A percentile compares a stretch with the other conserved stretches of the same genome.
phyloP scores from a whole-genome alignment of 331 rosid genomes.

The Malus hybrid region DNA sequence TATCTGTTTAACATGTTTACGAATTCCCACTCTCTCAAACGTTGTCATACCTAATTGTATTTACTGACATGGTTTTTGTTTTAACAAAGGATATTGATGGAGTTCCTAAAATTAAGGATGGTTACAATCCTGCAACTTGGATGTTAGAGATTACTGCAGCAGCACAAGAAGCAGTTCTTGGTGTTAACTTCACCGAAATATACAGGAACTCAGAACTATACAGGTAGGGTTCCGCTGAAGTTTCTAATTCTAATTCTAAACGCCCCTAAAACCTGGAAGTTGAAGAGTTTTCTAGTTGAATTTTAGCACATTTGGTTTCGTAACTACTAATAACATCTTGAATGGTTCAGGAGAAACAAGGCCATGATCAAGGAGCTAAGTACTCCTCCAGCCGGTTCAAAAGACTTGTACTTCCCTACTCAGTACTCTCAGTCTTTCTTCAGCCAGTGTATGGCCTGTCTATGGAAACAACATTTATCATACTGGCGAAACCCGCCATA shows the following conservation, averaged over 20 bases:
- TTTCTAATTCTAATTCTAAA: not conserved
- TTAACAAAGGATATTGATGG: conserved; percentile 18
- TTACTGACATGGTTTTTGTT: not conserved
- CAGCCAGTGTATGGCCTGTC: conserved; percentile 34
- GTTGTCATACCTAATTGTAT: not conserved
- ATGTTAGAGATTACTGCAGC: conserved; percentile 33
- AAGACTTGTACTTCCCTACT: conserved; percentile 29
- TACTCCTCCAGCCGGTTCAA: conserved; percentile 15
- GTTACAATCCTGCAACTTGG: conserved; percentile 44
- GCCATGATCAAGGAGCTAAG: conserved; percentile 29
- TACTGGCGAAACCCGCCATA: conserved; percentile 44
- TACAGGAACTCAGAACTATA: conserved; percentile 27
- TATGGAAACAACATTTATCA: conserved; percentile 40
- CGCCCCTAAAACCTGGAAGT: not conserved
- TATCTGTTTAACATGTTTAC: not conserved
- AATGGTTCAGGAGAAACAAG: conserved; percentile 34
- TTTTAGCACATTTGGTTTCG: not conserved
- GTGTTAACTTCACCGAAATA: conserved; percentile 23
- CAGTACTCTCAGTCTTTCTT: conserved; percentile 26
- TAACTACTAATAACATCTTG: not conserved
- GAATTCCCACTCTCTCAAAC: too few relatives aligned
- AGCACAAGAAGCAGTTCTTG: conserved; percentile 24
- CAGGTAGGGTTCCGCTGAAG: conserved; percentile 1
- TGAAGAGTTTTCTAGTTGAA: not conserved
- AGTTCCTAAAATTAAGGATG: conserved; percentile 28